phyloP scores from a whole-genome alignment of 2,329 filamentous ascomycete genomes.

The Verticillium nonalfalfae region DNA sequence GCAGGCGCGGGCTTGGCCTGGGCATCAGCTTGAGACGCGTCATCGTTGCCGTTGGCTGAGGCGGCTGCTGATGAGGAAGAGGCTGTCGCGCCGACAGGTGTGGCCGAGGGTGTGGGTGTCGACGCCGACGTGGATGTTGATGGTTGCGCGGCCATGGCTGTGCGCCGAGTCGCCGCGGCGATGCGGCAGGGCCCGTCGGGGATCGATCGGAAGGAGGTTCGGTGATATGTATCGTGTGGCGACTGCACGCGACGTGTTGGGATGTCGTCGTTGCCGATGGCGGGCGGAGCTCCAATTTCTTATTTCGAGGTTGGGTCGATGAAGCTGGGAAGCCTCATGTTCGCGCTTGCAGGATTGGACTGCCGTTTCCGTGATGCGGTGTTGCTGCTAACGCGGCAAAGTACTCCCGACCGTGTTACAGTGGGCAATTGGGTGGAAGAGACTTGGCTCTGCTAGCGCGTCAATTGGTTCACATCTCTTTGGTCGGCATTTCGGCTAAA shows the following conservation, averaged over 20 bases:
- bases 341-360: not conserved
- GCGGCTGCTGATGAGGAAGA: conserved; percentile 21
- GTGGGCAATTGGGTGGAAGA: not conserved
- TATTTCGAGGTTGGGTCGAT: not conserved
- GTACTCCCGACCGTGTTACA: not conserved
- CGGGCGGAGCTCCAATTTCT: not conserved
- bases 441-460: not conserved
- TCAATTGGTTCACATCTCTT: not conserved
- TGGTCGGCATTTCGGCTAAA: not conserved
- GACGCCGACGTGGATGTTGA: conserved; percentile 22
- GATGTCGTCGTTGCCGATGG: not conserved
- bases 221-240: not conserved
- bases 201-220: conserved; percentile 1
- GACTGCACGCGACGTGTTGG: not conserved
- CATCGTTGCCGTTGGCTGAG: conserved; percentile 13
- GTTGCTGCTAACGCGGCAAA: not conserved
- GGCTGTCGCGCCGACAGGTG: conserved; percentile 19
- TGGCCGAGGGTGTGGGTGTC: conserved; percentile 13
- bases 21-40: conserved; percentile 12
- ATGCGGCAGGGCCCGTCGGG: conserved; percentile 18
- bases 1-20: conserved; percentile 21
- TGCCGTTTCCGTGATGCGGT: not conserved
- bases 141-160: conserved; percentile 37
- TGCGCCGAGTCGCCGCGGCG: conserved; percentile 28
- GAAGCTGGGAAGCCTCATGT: not conserved